Percentiles rank a stretch among this genome's conserved stretches.
These are phyloP conservation scores for Penicillium odoratum DNA, from an alignment of 495 filamentous ascomycete species.

Conservation along the genomic window DNA sequence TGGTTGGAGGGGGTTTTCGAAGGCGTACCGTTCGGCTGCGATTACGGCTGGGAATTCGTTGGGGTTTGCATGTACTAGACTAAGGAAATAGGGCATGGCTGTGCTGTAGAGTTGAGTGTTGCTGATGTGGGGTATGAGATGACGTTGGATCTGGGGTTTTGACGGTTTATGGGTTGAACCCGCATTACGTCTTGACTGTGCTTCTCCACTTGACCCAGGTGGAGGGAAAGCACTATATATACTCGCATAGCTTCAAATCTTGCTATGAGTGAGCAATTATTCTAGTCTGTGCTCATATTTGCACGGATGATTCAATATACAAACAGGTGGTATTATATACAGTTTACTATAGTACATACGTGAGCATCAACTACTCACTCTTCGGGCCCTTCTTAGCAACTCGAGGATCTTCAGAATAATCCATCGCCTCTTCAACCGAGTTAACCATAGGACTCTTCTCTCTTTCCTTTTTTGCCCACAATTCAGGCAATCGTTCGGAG, in stretches of 20 bases:
- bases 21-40: conserved; percentile 9
- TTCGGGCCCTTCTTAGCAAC: neutral
- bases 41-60: conserved; percentile 3
- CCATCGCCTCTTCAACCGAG: neutral
- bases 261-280: too few relatives aligned
- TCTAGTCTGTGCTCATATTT: too few relatives aligned
- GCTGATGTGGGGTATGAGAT: neutral
- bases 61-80: neutral
- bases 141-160: neutral
- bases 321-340: neutral
- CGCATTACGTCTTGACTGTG: neutral
- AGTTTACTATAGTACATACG: conserved; percentile 4
- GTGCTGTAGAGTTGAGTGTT: neutral
- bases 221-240: too few relatives aligned
- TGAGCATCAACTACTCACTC: neutral
- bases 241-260: too few relatives aligned
- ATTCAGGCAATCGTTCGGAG: neutral
- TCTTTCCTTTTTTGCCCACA: neutral
- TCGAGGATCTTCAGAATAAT: neutral
- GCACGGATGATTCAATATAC: neutral
- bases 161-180: neutral
- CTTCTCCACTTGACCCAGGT: neutral
- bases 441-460: neutral
- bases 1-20: conserved; percentile 11
- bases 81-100: neutral